Evolutionary conservation across 2,329 filamentous ascomycete genomes (phyloP), one percentile per base, ranked within the genome.

Genomic region (Penicillium sp.): DNA sequence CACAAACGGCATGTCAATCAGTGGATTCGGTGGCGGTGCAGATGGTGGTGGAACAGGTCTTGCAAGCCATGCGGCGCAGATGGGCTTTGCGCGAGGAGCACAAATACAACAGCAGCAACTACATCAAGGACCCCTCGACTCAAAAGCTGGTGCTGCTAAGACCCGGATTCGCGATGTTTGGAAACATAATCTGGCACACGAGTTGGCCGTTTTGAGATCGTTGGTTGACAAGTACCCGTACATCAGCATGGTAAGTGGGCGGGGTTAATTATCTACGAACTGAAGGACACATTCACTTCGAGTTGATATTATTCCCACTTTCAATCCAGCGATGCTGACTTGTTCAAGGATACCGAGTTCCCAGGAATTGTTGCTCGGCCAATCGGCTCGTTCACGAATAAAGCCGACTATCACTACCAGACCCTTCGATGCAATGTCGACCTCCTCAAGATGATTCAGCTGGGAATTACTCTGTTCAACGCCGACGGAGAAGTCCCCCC

Each of bases 321-420:
- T 23, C 1, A 16, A 42, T 23, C 21, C 15, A 24, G 21, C 24
- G 41, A 21, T 46, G 45, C 52, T 66, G 57, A 64, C 64, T 42
- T 38, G 29, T 42, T 26, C 47, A 69, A 96, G 92, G 94, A 99
- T 70, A 96, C 94, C 23, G 93, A 97, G 70, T 99, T 99, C 65
- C 94, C 94, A n/a, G 94, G 94, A 52, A 91, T 99, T 48, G 93
- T 99, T 48, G 90, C 93, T 24, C 85, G 94, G 62, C 94, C 94
- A 2, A 97, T 99, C 81, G 94, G 94, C 45, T 85, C 88, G 51
- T 99, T 99, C 72, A 85, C 88, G 54, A 94, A 89, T 53, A 97
- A 96, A 76, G 94, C 91, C 60, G 93, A 96, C 66, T 99, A 99
- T 70, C 94, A 99, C 71, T 99, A 99, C 75, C 94, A 99, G 78